Evolutionary conservation across 768 basidiomycete genomes (phyloP).

Genomic region (Leucosporidium creatinivorum): DNA sequence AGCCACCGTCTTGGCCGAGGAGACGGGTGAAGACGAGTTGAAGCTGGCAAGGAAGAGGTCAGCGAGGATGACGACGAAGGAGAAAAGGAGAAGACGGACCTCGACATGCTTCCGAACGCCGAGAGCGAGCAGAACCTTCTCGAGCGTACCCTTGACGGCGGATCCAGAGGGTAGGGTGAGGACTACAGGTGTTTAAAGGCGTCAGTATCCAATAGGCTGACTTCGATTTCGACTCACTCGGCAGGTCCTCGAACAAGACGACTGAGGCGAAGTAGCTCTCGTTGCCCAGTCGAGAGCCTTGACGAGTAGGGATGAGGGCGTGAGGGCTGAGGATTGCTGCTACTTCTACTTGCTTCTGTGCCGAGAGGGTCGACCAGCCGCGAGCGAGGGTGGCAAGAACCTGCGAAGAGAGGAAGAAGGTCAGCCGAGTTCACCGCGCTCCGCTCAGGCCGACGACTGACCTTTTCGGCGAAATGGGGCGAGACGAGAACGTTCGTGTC

Average conservation of each 20-base stretch:
- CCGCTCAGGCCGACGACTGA: constrained; percentile 51
- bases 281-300: constrained; percentile 63
- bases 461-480: constrained; percentile 69
- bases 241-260: constrained; percentile 70
- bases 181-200: constrained; percentile 51
- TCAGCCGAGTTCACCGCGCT: not conserved
- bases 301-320: constrained; percentile 63
- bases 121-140: constrained; percentile 56
- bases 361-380: constrained; percentile 62
- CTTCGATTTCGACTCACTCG: not conserved
- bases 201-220: not conserved
- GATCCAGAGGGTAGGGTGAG: constrained; percentile 62
- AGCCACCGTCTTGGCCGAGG: constrained; percentile 34
- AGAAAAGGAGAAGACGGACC: not conserved
- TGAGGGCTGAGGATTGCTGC: constrained; percentile 49
- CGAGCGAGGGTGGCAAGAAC: constrained; percentile 44
- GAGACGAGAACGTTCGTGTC: constrained; percentile 62
- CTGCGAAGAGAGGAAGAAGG: not conserved
- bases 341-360: constrained; percentile 49
- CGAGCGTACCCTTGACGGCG: constrained; percentile 59
- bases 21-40: constrained; percentile 84
- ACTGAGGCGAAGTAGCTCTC: constrained; percentile 68
- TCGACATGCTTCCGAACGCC: constrained; percentile 89
- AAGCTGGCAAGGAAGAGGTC: constrained; percentile 41
- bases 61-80: not conserved